Percentiles rank a stretch among this genome's conserved stretches.
Evolutionary conservation across 2,329 filamentous ascomycete species (phyloP).

Genomic region (Aspergillus ochraceus): DNA sequence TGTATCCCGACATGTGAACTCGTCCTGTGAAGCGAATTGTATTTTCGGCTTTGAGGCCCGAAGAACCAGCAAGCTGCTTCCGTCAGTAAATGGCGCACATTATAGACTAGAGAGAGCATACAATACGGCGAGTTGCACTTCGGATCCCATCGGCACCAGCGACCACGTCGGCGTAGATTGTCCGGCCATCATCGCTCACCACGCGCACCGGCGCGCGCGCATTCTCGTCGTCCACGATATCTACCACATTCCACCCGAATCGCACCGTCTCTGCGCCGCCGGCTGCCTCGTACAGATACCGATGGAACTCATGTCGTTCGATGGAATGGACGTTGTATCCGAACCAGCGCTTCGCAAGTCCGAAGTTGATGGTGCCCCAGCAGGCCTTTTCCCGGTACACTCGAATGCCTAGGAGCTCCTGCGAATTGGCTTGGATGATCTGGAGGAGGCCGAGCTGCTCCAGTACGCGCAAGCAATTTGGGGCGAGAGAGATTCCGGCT

Average conservation of each 20-base stretch:
- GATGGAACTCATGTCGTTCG: constrained; percentile 1
- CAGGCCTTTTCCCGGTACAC: background rate
- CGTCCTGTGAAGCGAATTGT: constrained; percentile 6
- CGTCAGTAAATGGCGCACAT: background rate
- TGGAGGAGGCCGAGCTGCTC: constrained; percentile 1
- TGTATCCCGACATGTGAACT: constrained; percentile 2
- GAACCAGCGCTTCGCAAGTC: background rate
- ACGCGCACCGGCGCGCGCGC: background rate
- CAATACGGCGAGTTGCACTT: constrained; percentile 1
- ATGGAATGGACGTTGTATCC: constrained; percentile 4
- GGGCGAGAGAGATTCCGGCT: constrained; percentile 3
- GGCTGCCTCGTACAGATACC: background rate
- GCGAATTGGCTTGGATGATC: background rate
- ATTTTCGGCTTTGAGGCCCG: background rate
- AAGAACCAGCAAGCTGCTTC: background rate
- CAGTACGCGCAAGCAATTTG: constrained; percentile 1
- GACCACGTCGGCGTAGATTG: background rate
- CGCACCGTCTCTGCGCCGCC: constrained; percentile 1
- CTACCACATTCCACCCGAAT: background rate
- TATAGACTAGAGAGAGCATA: background rate
- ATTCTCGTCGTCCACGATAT: background rate
- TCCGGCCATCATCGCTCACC: background rate
- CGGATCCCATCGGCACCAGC: constrained; percentile 7
- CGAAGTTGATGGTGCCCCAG: constrained; percentile 3
- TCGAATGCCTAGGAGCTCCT: background rate